phyloP scores from a whole-genome alignment of 306 rosid species.

The Cicer cuneatum region DNA sequence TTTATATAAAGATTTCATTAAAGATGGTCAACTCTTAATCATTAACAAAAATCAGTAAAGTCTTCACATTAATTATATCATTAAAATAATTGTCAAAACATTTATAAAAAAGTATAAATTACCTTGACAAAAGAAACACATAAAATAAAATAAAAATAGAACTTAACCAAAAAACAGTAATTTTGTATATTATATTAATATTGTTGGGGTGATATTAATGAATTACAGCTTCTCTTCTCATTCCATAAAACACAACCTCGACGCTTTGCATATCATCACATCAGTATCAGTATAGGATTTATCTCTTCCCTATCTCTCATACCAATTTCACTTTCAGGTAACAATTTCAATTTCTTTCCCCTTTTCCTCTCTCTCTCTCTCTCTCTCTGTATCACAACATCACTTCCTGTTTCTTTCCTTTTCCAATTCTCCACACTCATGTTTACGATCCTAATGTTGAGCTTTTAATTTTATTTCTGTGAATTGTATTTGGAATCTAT shows the following conservation, averaged over 20 bases:
- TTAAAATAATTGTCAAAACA: too few species aligned
- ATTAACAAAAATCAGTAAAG: too few species aligned
- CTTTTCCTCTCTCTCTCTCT: background rate
- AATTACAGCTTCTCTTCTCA: background rate
- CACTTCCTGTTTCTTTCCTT: conserved; percentile 3
- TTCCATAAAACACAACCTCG: conserved; percentile 4
- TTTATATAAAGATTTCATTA: too few species aligned
- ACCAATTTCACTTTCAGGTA: conserved; percentile 28
- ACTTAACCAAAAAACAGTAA: too few species aligned
- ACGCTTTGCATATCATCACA: conserved; percentile 24
- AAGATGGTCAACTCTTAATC: too few species aligned
- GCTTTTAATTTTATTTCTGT: background rate
- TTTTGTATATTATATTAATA: too few species aligned
- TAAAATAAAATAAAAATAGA: too few species aligned
- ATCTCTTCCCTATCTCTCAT: background rate
- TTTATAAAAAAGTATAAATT: too few species aligned
- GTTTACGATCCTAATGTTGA: background rate
- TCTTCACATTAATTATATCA: too few species aligned
- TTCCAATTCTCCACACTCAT: background rate
- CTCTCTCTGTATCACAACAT: background rate
- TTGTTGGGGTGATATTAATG: too few species aligned
- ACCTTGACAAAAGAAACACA: too few species aligned
- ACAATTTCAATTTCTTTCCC: background rate
- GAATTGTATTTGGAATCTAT: background rate
- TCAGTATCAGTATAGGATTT: conserved; percentile 38